phyloP scores from a whole-genome alignment of 1,284 basidiomycete genomes.

The Inonotus obliquus region DNA sequence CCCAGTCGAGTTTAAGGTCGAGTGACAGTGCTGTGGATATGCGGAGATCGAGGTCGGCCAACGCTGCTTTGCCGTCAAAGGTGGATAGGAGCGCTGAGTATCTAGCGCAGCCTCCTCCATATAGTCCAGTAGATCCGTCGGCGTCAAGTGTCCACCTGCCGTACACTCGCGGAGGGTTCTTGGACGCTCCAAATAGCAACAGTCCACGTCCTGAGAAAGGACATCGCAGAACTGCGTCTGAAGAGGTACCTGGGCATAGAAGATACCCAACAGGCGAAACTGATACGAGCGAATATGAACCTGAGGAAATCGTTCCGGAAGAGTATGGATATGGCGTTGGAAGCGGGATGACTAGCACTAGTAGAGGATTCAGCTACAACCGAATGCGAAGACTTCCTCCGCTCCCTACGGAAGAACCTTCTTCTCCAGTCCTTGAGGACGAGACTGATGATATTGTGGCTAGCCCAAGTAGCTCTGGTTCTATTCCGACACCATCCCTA shows the following conservation, averaged over 20 bases:
- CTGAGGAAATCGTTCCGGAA: background rate
- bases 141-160: background rate
- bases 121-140: slow-evolving; percentile 4
- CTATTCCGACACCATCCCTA: background rate
- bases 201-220: background rate
- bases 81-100: slow-evolving; percentile 1
- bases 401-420: background rate
- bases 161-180: background rate
- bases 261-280: background rate
- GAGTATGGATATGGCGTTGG: slow-evolving; percentile 13
- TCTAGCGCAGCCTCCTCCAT: slow-evolving; percentile 15
- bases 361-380: background rate
- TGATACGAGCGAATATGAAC: background rate
- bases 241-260: background rate
- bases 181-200: background rate
- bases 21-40: slow-evolving; percentile 1
- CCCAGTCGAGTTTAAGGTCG: background rate
- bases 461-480: slow-evolving; percentile 4
- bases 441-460: background rate
- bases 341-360: background rate
- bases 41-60: slow-evolving; percentile 11
- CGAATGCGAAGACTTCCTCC: background rate
- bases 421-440: too few relatives aligned
- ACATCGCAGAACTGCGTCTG: slow-evolving; percentile 10
- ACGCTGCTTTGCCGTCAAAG: slow-evolving; percentile 1